Evolutionary conservation across 495 filamentous ascomycete genomes (phyloP), one percentile per base, ranked within the genome.

Genomic region (Penicillium macrosclerotiorum): DNA sequence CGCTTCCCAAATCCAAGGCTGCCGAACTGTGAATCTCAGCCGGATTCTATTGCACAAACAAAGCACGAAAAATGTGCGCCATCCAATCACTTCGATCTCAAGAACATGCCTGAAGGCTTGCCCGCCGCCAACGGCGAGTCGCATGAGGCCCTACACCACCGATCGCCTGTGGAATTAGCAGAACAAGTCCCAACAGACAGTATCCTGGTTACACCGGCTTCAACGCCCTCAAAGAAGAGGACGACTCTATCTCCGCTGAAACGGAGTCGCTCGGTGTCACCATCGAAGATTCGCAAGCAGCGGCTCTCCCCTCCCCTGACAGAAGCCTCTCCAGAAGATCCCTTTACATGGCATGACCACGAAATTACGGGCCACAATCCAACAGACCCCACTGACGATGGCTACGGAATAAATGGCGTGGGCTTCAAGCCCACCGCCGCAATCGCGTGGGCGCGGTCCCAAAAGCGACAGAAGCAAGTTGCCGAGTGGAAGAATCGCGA

Each of bases 351-450:
- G 89, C 84, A 82, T 55, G 85, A 89, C 49, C 74, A 83, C 42
- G 89, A 95, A 54, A 92, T 94, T 49, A 94, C 89, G 0, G 82
- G 89, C 13, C 86, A 93, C 59, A 75, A 86, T 51, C 83, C 84
- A 3, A 75, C 75, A 23, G 86, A 89, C 60, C 83, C 82, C 29
- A 80, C 77, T 43, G 86, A 89, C 51, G 86, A 90, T 64, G 86
- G 86, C 19, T 86, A 86, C 26, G 86, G 86, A 27, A 88, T 90
- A 51, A 89, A 94, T 64, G 92, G 92, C 11, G 85, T 97, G 57
- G 92, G 91, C 1, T 96, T 95, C 66, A 85, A 81, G 51, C 92
- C 92, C 1, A 96, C 90, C 7, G 77, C 90, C 13, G 86, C 86
- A 24, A 82, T 90, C 23, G 91, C 89, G 1, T 84, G 88, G 63